Evolutionary conservation across 768 basidiomycete species (phyloP).

Genomic region (Gloeostereum incarnatum): DNA sequence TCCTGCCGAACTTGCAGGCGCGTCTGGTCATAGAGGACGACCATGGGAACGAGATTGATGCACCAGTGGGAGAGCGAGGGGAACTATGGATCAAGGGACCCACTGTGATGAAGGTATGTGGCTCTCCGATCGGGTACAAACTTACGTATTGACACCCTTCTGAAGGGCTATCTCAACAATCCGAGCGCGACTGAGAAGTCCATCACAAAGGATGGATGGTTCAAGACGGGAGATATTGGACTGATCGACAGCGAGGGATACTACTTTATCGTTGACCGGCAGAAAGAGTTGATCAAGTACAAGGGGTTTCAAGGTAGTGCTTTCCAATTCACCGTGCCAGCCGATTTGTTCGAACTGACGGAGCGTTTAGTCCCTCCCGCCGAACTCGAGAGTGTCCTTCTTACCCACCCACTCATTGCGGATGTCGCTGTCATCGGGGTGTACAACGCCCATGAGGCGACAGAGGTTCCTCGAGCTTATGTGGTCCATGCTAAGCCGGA

Average conservation of each 20-base stretch:
- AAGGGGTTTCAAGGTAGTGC: constrained; percentile 40
- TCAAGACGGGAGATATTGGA: constrained; percentile 85
- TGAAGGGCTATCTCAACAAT: constrained; percentile 70
- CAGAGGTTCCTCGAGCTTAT: constrained; percentile 75
- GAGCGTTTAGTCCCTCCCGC: constrained; percentile 58
- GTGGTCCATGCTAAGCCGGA: constrained; percentile 42
- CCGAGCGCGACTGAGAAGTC: constrained; percentile 54
- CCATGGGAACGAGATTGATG: constrained; percentile 40
- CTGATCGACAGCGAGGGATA: constrained; percentile 58
- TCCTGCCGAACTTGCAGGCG: constrained; percentile 71
- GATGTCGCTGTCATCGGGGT: constrained; percentile 82
- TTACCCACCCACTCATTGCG: constrained; percentile 66
- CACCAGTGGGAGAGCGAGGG: constrained; percentile 48
- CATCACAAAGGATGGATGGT: constrained; percentile 72
- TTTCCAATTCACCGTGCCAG: not conserved
- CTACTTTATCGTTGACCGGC: constrained; percentile 66
- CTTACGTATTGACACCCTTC: not conserved
- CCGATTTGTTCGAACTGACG: not conserved
- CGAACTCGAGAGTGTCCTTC: constrained; percentile 69
- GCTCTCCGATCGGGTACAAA: not conserved
- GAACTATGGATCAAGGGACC: constrained; percentile 81
- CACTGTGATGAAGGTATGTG: constrained; percentile 63
- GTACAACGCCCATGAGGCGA: constrained; percentile 53
- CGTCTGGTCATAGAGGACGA: constrained; percentile 60
- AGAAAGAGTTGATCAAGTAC: constrained; percentile 73